Base-by-base conservation (phyloP, 192 early-diverging fungal genomes). In the Rhizophlyctis rosea region DNA sequence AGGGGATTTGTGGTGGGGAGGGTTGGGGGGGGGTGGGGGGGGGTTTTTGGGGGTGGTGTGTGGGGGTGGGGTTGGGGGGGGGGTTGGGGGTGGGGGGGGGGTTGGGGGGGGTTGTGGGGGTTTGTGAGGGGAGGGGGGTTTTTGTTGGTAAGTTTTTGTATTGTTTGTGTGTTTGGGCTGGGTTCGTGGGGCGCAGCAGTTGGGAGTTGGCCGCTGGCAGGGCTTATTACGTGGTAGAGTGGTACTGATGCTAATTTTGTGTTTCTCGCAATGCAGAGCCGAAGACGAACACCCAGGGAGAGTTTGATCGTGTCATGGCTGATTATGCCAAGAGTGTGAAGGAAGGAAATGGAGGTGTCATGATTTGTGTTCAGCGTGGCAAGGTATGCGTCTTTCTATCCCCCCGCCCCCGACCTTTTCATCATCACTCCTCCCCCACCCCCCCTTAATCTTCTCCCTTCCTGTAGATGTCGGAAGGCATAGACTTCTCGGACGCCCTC, bases 401-500 rank as follows among this genome's bases (percentile, higher is more conserved):
- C n/a, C n/a, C n/a, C n/a, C n/a, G n/a, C n/a, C n/a, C n/a, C n/a
- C n/a, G n/a, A n/a, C n/a, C n/a, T n/a, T n/a, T n/a, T n/a, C n/a
- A n/a, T n/a, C n/a, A n/a, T n/a, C n/a, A n/a, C n/a, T n/a, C n/a
- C n/a, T n/a, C n/a, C n/a, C n/a, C n/a, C n/a, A n/a, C n/a, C n/a
- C n/a, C n/a, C n/a, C n/a, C n/a, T n/a, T n/a, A n/a, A n/a, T n/a
- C n/a, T n/a, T n/a, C n/a, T n/a, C n/a, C n/a, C n/a, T n/a, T n/a
- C n/a, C n/a, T n/a, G n/a, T 49, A 70, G 64, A 70, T 70, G 68
- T 67, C 63, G 28, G 68, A 70, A 53, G 68, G 68, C 2, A 70
- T 70, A n/a, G 64, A 70, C 27, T 70, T 70, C 18, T n/a, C n/a
- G n/a, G n/a, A 70, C 56, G 47, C 57, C 23, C 23, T 44, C 39